phyloP scores from a whole-genome alignment of 768 basidiomycete genomes.

The Nevesoporus exiguus region DNA sequence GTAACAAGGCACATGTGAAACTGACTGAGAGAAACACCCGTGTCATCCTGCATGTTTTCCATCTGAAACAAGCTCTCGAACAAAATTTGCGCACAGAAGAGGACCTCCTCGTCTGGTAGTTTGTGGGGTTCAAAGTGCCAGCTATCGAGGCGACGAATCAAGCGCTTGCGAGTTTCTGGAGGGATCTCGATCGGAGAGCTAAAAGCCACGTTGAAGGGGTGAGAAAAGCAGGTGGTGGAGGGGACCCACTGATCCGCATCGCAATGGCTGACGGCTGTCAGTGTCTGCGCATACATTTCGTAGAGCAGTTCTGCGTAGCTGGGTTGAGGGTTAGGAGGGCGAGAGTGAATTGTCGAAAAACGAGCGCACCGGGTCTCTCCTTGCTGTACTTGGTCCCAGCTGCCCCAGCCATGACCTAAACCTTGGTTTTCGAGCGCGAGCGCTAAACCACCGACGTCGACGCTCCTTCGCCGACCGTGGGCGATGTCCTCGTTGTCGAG shows the following conservation, averaged over 20 bases:
- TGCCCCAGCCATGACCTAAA: constrained; percentile 70
- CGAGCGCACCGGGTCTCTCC: constrained; percentile 48
- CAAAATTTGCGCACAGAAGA: constrained; percentile 76
- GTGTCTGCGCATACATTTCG: constrained; percentile 81
- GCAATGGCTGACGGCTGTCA: constrained; percentile 62
- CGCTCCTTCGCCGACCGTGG: constrained; percentile 60
- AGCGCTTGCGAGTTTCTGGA: constrained; percentile 48
- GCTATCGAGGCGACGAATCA: constrained; percentile 65
- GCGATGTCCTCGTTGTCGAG: constrained; percentile 28
- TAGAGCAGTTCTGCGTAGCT: constrained; percentile 79
- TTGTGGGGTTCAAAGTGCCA: constrained; percentile 93
- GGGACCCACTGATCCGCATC: constrained; percentile 26
- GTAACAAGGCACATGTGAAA: constrained; percentile 23
- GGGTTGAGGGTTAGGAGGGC: constrained; percentile 20
- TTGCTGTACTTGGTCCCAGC: constrained; percentile 48
- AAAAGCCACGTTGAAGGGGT: constrained; percentile 16
- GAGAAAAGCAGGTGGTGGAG: background rate
- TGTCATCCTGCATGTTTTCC: constrained; percentile 63
- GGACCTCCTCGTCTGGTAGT: constrained; percentile 76
- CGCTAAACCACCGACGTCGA: constrained; percentile 86
- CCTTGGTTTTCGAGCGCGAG: constrained; percentile 65
- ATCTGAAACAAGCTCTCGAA: constrained; percentile 84
- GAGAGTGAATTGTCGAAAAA: constrained; percentile 1
- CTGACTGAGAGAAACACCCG: constrained; percentile 59
- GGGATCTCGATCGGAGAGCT: constrained; percentile 50